These are phyloP conservation scores for Melanopsichium pennsylvanicum DNA, from an alignment of 1,284 basidiomycete species.

Conservation along the genomic window DNA sequence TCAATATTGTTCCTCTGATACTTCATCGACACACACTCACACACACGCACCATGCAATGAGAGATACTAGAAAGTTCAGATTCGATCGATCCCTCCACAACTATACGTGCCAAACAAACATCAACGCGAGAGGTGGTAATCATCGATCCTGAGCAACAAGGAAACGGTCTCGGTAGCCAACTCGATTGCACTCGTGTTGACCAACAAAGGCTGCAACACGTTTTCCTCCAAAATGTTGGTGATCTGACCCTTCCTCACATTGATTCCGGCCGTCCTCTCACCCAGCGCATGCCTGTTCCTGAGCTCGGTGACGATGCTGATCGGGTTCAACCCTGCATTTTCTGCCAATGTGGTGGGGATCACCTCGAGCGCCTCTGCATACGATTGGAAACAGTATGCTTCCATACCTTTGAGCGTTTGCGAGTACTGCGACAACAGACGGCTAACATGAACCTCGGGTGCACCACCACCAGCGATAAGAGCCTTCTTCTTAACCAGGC, in stretches of 20 bases:
- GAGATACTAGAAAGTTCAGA: no score
- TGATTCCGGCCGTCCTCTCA: conserved; percentile 94
- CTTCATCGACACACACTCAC: no score
- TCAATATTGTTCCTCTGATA: no score
- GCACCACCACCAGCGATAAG: conserved; percentile 97
- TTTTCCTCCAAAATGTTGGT: conserved; percentile 97
- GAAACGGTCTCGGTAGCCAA: conserved; percentile 97
- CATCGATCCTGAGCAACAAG: conserved; percentile 93
- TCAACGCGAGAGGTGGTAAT: conserved; percentile 71
- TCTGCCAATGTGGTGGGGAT: conserved; percentile 98
- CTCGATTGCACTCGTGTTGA: conserved; percentile 94
- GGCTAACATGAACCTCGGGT: conserved; percentile 97
- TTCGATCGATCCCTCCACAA: no score
- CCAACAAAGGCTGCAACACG: conserved; percentile 93
- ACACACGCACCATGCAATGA: no score
- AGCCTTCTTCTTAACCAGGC: conserved; percentile 97
- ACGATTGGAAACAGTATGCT: conserved; percentile 98
- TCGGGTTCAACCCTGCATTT: conserved; percentile 97
- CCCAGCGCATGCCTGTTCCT: conserved; percentile 95
- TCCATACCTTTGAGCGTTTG: conserved; percentile 97
- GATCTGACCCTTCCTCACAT: conserved; percentile 83
- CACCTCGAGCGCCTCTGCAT: conserved; percentile 95
- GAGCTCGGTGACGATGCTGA: conserved; percentile 96
- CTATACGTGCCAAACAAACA: not conserved
- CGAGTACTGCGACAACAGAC: conserved; percentile 86